Evolutionary conservation across 176 grass and related monocot species (phyloP), one percentile per base, ranked within the genome.

Genomic region (Neostapfia colusana): DNA sequence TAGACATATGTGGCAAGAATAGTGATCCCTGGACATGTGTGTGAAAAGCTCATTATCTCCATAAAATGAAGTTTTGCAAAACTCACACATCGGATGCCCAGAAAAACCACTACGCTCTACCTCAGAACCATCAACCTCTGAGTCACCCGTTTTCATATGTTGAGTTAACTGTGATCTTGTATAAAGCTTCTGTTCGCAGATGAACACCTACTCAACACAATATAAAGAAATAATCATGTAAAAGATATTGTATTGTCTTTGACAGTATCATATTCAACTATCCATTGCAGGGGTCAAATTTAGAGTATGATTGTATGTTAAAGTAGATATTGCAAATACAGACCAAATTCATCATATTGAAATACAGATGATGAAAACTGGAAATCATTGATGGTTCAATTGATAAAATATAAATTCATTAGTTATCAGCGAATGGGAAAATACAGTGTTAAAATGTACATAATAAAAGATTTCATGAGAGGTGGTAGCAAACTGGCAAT

Each of bases 151-250:
- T 76, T 85, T 92, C 72, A 80, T 86, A 82, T 95, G 95, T 49
- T 95, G 91, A 75, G 74, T 59, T 80, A 99, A 76, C 66, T 99
- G 89, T 31, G 77, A 11, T 51, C 85, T 90, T 73, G 87, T 87
- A 80, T 99, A 95, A 73, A 99, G 82, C 77, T 99, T 99, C 44
- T 99, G 95, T 69, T 99, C 95, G 68, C 89, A 99, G 77, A 95
- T 99, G 73, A 99, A 99, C 45, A 99, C 85, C 93, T 97, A 62
- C 36, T 31, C 46, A 69, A 56, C 31, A 70, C 5, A 55, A 55
- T 36, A 34, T 5, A 3, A 44, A 42, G 9, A 84, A 71, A 56
- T 8, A 70, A 78, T 42, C 23, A 70, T 53, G 18, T 12, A 41
- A 57, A 25, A 24, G 12, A 25, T 28, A 48, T 10, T 39, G 18